Evolutionary conservation across 768 basidiomycete species (phyloP).

Genomic region (Bullera alba): DNA sequence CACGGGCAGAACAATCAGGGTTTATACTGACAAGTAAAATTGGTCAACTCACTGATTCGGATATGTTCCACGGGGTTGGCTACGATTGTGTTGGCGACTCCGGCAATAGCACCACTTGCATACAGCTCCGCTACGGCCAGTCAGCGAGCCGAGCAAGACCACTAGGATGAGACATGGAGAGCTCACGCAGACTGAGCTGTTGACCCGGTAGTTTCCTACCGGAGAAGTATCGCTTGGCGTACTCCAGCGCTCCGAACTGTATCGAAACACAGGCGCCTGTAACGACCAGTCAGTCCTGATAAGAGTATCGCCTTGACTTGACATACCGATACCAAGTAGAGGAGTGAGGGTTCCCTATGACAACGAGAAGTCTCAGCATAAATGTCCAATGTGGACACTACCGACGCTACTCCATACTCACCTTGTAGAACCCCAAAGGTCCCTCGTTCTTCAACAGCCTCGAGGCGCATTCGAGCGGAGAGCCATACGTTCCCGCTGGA

Average conservation of each 20-base stretch:
- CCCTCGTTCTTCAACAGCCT: constrained; percentile 86
- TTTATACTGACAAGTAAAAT: neutral
- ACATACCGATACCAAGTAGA: constrained; percentile 66
- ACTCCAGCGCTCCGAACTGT: constrained; percentile 86
- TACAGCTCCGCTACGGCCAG: constrained; percentile 58
- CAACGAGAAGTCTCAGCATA: too few relatives aligned
- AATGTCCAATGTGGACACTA: neutral
- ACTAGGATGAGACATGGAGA: neutral
- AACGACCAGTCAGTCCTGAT: neutral
- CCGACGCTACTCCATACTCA: constrained; percentile 23
- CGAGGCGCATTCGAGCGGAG: constrained; percentile 83
- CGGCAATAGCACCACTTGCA: constrained; percentile 71
- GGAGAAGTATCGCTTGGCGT: constrained; percentile 71
- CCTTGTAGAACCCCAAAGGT: constrained; percentile 92
- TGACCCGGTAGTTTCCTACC: constrained; percentile 57
- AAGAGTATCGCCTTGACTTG: neutral
- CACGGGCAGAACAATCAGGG: neutral
- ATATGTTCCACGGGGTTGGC: constrained; percentile 97
- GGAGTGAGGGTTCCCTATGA: constrained; percentile 80
- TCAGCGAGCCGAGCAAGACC: constrained; percentile 4
- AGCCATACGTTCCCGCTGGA: constrained; percentile 76
- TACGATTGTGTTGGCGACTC: constrained; percentile 82
- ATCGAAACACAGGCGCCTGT: constrained; percentile 80
- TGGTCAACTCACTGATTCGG: constrained; percentile 69
- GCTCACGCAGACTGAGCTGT: constrained; percentile 62